Evolutionary conservation across 1,284 basidiomycete genomes (phyloP), one percentile per base, ranked within the genome.

Genomic region (Gomphus bonarii): DNA sequence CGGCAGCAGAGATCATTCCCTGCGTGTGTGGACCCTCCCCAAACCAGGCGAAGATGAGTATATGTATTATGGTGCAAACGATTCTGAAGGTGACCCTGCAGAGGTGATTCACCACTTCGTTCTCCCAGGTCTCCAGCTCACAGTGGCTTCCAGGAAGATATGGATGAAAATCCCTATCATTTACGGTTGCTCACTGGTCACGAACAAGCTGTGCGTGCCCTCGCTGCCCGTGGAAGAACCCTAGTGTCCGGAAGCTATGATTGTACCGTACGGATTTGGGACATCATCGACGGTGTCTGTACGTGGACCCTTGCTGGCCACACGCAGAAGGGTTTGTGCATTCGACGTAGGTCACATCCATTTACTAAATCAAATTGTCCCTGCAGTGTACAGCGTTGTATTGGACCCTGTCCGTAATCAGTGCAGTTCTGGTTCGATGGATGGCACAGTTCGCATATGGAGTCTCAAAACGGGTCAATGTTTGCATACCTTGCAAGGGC

Each of bases 231-330:
- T 62, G 93, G 94, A 3, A 78, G 89, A 44, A 92, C 88, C 1
- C 78, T 95, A 48, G 88, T 95, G 22, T 95, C 91, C n/a, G 94
- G 93, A 30, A 95, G 91, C 64, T 97, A 97, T 70, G 95, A 97
- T 67, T 88, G 84, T 67, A 90, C 84, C 3, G 92, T 97, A 40
- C 84, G 94, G 40, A 88, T 97, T 36, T 97, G 95, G 94, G 93
- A 97, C 68, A 87, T 92, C 59, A 79, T 93, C 61, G 88, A 84
- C n/a, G 95, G 94, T 11, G 76, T 79, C 44, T 90, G 88, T 68
- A 84, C 84, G 65, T 88, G 86, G 75, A 78, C 87, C 7, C 75
- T 97, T 50, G 76, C 78, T 2, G 94, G 94, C 0, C 94, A 97
- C 68, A 87, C 87, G 25, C 88, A 92, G 68, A 95, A 94, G 80